Evolutionary conservation across 352 stramenopile genomes (phyloP), one percentile per base, ranked within the genome.

Genomic region (Globisporangium paddicum): DNA sequence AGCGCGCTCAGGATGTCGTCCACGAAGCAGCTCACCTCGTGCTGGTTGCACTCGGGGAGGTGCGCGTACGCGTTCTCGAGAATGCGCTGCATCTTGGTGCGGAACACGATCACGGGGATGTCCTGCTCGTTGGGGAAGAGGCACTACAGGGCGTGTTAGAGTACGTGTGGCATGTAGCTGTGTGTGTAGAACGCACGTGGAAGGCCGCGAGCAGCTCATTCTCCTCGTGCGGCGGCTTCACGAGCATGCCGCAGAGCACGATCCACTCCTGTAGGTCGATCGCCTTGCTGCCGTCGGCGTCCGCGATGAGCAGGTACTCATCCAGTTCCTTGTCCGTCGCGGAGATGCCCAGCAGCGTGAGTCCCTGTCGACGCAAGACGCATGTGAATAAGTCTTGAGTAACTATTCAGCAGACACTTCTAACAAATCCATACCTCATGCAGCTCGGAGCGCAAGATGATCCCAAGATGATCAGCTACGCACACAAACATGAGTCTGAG

Each of bases 211-310:
- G 58, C 13, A 87, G 60, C 46, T 83, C 75, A 21, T 69, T 55
- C 45, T 87, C 73, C 11, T 81, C 69, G 44, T 86, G 69, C 3
- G 71, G 71, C 35, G 75, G 71, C 23, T 77, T 87, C 26, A 86
- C 75, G 7, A 87, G 63, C 68, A 86, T 77, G 0, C 71, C 73
- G 19, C 77, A 87, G n/a, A 87, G 68, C 55, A 86, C 71, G 54
- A 86, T 69, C 77, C 75, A 87, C 58, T 87, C 77, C 45, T 86
- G 73, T 2, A 87, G 65, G 44, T 87, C 77, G 44, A 87, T 86
- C 2, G 75, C 77, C 40, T 87, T 87, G 67, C 77, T 87, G 28
- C 69, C 75, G 35, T 86, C 77, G 25, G 77, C 77, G 42, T 87
- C 77, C 6, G 77, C 77, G 23, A 87, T 69, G 38, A 86, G 69